Evolutionary conservation across 1,284 basidiomycete genomes (phyloP), one percentile per base, ranked within the genome.

Genomic region (Sporisorium graminicola): DNA sequence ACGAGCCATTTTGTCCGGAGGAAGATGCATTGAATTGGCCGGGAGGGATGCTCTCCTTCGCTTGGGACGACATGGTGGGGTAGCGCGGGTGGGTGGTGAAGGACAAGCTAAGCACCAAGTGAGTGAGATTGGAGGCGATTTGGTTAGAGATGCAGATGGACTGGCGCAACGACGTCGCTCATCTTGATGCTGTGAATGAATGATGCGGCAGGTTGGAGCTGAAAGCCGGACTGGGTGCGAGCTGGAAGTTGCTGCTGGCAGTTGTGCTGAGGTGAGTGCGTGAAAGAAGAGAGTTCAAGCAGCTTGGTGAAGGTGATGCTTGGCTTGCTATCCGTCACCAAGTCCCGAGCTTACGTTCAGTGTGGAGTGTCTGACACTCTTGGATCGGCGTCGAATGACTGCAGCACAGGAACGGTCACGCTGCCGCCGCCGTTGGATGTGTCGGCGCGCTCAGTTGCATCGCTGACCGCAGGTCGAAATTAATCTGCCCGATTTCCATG

Each of bases 1-100:
- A 75, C 7, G 67, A 67, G 35, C 43, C 60, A 40, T 68, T 75
- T 7, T 40, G 60, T 13, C 26, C 46, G 35, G 62, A 68, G 40
- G 68, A 51, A 5, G 61, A 61, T 9, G 50, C 58, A n/a, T 27
- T 58, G 53, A 58, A 44, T 8, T 62, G 58, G 29, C 13, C 50
- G 18, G 46, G 35, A 4, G 24, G 29, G 8, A 14, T 24, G 26
- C 1, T 24, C 20, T 16, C 9, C 20, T 47, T 47, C 12, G 43
- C 12, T 47, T 62, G 26, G 33, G 44, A 61, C 40, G 59, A 54
- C 66, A 68, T 68, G 51, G n/a, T 43, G 35, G 35, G 6, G 27
- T 5, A 33, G 42, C 26, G 10, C n/a, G 44, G 2, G 54, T 29
- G 6, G 26, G 27, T n/a, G 12, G 5, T 29, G 12, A 26, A 49